These are phyloP conservation scores for Chiua virens DNA, from an alignment of 768 basidiomycete genomes.

Conservation along the genomic window DNA sequence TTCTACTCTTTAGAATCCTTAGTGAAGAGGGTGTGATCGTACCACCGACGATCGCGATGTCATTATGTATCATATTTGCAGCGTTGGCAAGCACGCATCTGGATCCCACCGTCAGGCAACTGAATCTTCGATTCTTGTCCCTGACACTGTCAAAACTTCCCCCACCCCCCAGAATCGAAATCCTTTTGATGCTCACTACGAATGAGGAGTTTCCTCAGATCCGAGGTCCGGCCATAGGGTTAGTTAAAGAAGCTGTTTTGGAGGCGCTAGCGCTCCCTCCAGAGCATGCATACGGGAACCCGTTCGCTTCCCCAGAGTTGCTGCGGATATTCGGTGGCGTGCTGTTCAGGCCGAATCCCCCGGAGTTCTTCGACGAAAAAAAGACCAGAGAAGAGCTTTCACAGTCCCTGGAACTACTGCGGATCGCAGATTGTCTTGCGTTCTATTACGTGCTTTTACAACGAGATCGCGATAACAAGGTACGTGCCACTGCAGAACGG, in stretches of 20 bases:
- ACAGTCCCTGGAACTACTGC: slow-evolving; percentile 54
- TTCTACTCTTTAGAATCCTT: slow-evolving; percentile 45
- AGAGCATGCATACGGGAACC: slow-evolving; percentile 25
- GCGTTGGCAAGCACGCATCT: slow-evolving; percentile 62
- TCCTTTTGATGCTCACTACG: slow-evolving; percentile 53
- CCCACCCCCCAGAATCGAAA: slow-evolving; percentile 48
- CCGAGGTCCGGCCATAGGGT: slow-evolving; percentile 63
- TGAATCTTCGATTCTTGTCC: slow-evolving; percentile 60
- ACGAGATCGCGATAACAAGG: slow-evolving; percentile 59
- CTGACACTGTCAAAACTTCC: slow-evolving; percentile 50
- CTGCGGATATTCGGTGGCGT: slow-evolving; percentile 58
- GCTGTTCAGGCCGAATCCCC: slow-evolving; percentile 57
- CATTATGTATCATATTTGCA: slow-evolving; percentile 52
- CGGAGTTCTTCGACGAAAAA: slow-evolving; percentile 44
- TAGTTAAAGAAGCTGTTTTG: slow-evolving; percentile 67
- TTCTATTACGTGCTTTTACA: slow-evolving; percentile 66
- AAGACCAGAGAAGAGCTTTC: slow-evolving; percentile 47
- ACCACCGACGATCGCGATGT: slow-evolving; percentile 45
- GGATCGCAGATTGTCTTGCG: slow-evolving; percentile 65
- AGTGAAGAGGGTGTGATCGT: slow-evolving; percentile 19
- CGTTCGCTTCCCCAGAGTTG: slow-evolving; percentile 57
- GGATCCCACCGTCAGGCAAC: slow-evolving; percentile 55
- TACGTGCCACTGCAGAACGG: slow-evolving; percentile 23
- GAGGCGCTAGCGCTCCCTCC: slow-evolving; percentile 42
- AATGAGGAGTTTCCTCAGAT: slow-evolving; percentile 61